Percentiles rank a stretch among this genome's conserved stretches.
Evolutionary conservation across 1,284 basidiomycete genomes (phyloP).

Genomic region (Moesziomyces antarcticus): DNA sequence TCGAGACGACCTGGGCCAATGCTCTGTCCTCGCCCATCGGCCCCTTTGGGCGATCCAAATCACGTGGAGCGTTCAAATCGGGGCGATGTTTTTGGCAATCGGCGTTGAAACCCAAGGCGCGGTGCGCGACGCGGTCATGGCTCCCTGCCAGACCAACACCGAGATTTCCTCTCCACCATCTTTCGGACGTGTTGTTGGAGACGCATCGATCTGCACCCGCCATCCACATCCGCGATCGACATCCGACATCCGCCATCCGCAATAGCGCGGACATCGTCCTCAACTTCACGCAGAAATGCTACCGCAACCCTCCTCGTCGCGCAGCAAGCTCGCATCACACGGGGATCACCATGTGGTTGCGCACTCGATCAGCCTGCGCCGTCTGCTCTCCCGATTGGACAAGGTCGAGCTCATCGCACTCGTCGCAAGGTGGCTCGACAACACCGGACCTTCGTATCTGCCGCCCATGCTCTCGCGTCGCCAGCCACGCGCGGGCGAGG

Average conservation of each 20-base stretch:
- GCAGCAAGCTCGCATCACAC: slow-evolving; percentile 34
- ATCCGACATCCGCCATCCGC: neutral
- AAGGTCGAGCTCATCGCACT: slow-evolving; percentile 39
- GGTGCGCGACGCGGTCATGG: neutral
- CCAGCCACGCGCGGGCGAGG: slow-evolving; percentile 26
- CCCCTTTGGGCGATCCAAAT: slow-evolving; percentile 7
- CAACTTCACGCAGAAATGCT: slow-evolving; percentile 13
- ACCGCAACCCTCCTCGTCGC: slow-evolving; percentile 39
- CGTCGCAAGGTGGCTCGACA: slow-evolving; percentile 39
- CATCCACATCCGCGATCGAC: too few species aligned
- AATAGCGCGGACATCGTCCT: neutral
- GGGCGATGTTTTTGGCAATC: neutral
- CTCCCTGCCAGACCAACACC: neutral
- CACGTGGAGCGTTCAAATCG: slow-evolving; percentile 19
- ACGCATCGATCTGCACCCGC: neutral
- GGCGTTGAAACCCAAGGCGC: too few species aligned
- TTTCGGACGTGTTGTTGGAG: neutral
- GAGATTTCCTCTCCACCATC: neutral
- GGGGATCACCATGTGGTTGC: slow-evolving; percentile 30
- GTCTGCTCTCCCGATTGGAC: slow-evolving; percentile 39
- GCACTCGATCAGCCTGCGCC: slow-evolving; percentile 39
- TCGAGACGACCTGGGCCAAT: neutral
- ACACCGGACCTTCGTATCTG: slow-evolving; percentile 26
- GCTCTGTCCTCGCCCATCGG: neutral
- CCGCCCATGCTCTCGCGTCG: slow-evolving; percentile 46